A percentile compares a stretch with the other conserved stretches of the same genome.
Conservation (phyloP, 2,329 filamentous ascomycete species). For the Didymella lethalis region DNA sequence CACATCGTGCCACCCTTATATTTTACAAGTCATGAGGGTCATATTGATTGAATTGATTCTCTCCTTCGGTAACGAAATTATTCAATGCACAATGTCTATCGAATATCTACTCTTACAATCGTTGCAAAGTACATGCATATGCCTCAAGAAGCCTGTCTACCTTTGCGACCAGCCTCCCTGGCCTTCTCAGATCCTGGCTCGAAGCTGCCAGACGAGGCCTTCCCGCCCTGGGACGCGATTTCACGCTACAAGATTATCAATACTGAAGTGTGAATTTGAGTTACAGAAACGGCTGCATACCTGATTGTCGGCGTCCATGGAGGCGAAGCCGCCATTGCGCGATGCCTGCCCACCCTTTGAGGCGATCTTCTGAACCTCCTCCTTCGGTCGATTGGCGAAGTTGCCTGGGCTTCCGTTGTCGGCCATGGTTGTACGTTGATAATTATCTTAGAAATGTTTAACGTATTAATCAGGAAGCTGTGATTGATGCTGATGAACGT, state of each 20-base stretch:
- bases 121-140: background rate
- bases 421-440: conserved; percentile 23
- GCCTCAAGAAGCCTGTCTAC: conserved; percentile 47
- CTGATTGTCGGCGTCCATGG: conserved; percentile 46
- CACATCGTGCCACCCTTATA: background rate
- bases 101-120: background rate
- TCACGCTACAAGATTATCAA: conserved; percentile 45
- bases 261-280: too few relatives aligned
- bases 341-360: conserved; percentile 55
- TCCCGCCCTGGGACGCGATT: conserved; percentile 64
- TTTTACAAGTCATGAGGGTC: background rate
- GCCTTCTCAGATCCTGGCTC: conserved; percentile 62
- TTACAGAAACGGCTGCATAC: background rate
- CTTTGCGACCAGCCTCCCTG: conserved; percentile 63
- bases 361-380: conserved; percentile 57
- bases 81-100: background rate
- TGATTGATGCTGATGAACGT: background rate
- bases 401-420: conserved; percentile 59
- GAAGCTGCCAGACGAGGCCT: conserved; percentile 63
- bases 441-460: too few relatives aligned
- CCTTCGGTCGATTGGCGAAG: conserved; percentile 59
- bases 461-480: background rate
- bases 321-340: conserved; percentile 49
- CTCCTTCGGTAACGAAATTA: background rate
- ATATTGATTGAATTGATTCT: background rate